phyloP scores from a whole-genome alignment of 345 rosid species.

The Linum trigynum region DNA sequence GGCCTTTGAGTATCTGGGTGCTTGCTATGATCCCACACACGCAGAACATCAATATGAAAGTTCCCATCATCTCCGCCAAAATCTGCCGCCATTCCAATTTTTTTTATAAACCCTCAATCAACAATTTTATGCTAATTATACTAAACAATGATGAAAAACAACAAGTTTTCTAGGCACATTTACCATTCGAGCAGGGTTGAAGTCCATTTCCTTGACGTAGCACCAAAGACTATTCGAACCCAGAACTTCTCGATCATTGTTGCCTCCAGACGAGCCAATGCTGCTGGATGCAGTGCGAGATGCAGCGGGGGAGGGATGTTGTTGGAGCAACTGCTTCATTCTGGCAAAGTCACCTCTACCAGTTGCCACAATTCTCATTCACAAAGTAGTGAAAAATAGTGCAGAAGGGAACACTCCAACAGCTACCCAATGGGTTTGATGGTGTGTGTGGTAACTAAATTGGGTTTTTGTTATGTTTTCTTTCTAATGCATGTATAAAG shows the following conservation, averaged over 20 bases:
- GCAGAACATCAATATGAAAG: constrained; percentile 69
- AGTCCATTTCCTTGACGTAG: constrained; percentile 24
- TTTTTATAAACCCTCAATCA: not conserved
- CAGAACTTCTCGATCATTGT: constrained; percentile 13
- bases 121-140: no score
- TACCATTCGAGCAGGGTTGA: constrained; percentile 53
- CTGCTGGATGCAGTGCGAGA: not conserved
- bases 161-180: constrained; percentile 3
- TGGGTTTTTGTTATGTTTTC: not conserved
- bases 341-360: no score
- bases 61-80: constrained; percentile 66
- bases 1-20: constrained; percentile 42
- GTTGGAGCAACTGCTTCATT: no score
- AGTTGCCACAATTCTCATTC: no score
- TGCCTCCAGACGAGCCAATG: no score
- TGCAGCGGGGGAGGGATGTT: no score
- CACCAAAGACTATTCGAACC: constrained; percentile 25
- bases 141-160: not conserved
- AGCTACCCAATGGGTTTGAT: no score
- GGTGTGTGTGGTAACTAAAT: no score
- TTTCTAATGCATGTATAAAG: not conserved
- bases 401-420: no score
- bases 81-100: constrained; percentile 31
- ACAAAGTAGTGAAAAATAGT: no score
- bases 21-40: constrained; percentile 60